Percentiles rank a stretch among this genome's conserved stretches.
Evolutionary conservation across 306 rosid genomes (phyloP).

Genomic region (Sicyos baderoa): DNA sequence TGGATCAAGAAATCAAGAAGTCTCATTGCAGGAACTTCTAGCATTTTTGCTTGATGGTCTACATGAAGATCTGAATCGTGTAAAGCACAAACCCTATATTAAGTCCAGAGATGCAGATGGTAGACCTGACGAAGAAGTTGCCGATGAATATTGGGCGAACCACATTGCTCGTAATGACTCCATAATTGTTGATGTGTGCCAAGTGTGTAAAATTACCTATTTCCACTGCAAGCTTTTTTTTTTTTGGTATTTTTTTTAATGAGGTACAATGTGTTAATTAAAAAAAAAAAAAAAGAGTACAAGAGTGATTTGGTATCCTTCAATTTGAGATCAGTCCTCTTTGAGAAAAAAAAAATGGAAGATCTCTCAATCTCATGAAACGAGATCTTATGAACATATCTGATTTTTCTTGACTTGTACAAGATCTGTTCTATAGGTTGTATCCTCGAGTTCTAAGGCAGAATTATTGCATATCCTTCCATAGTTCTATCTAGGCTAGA

Average conservation of each 20-base stretch:
- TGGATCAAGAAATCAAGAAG: constrained; percentile 14
- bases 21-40: constrained; percentile 74
- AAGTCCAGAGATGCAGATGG: constrained; percentile 97
- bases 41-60: constrained; percentile 97
- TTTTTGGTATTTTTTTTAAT: background rate
- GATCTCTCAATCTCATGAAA: background rate
- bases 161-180: constrained; percentile 98
- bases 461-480: background rate
- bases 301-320: background rate
- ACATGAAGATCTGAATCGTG: constrained; percentile 97
- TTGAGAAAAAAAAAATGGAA: background rate
- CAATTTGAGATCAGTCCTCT: background rate
- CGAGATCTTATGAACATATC: background rate
- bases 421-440: background rate
- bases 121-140: constrained; percentile 95
- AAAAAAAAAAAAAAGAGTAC: background rate
- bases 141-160: constrained; percentile 97
- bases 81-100: constrained; percentile 85
- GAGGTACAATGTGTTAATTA: background rate
- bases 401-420: background rate
- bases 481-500: background rate
- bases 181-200: constrained; percentile 94
- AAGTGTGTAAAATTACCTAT: constrained; percentile 48
- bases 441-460: background rate
- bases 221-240: constrained; percentile 9